Evolutionary conservation across 306 rosid genomes (phyloP).

Genomic region (Leucaena leucocephala): DNA sequence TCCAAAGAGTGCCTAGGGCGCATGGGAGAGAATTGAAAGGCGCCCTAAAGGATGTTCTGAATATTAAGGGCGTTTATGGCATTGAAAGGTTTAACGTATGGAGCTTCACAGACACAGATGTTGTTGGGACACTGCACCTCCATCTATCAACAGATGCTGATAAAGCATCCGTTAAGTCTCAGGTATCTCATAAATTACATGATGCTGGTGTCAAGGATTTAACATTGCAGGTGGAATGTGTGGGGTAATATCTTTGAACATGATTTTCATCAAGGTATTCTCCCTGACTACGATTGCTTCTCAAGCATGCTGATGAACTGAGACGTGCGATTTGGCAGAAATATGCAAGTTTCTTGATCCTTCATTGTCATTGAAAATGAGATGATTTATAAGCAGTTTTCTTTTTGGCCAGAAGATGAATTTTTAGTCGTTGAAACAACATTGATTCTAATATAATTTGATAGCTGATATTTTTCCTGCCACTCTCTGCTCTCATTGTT

Average conservation of each 20-base stretch:
- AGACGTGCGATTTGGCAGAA: conserved; percentile 1
- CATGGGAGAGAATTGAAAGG: conserved; percentile 62
- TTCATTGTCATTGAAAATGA: conserved; percentile 1
- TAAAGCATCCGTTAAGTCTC: conserved; percentile 56
- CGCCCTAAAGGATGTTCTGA: conserved; percentile 56
- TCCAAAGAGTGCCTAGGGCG: conserved; percentile 82
- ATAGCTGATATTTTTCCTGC: conserved; percentile 1
- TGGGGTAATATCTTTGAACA: conserved; percentile 24
- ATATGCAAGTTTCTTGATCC: conserved; percentile 14
- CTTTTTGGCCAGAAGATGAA: neutral
- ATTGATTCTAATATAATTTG: conserved; percentile 10
- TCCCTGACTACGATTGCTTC: conserved; percentile 6
- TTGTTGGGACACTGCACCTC: conserved; percentile 83
- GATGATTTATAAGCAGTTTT: neutral
- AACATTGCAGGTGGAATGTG: conserved; percentile 82
- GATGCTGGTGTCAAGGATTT: conserved; percentile 84
- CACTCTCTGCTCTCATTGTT: neutral
- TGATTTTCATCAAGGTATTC: conserved; percentile 29
- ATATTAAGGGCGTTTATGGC: conserved; percentile 68
- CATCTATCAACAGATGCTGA: conserved; percentile 68
- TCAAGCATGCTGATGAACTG: conserved; percentile 15
- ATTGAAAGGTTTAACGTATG: conserved; percentile 70
- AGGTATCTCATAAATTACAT: conserved; percentile 60
- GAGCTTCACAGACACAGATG: conserved; percentile 85
- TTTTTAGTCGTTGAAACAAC: conserved; percentile 6